These are phyloP conservation scores for Papiliotrema fonsecae DNA, from an alignment of 1,284 basidiomycete species.

Conservation along the genomic window DNA sequence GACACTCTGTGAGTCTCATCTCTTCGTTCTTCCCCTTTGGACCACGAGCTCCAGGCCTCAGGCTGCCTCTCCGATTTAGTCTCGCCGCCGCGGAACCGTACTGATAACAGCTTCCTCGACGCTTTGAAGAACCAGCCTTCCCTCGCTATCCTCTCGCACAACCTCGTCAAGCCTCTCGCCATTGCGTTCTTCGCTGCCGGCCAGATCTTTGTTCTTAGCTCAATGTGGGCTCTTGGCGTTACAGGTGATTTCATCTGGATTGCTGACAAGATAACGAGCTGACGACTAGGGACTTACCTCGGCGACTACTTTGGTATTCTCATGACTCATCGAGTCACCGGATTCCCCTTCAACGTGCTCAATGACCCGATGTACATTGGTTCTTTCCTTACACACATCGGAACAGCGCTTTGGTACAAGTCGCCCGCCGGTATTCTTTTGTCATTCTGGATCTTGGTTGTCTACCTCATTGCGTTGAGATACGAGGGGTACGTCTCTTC, in stretches of 20 bases:
- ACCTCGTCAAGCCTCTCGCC: slow-evolving; percentile 59
- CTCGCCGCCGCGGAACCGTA: not conserved
- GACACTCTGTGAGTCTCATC: slow-evolving; percentile 82
- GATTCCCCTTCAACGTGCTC: slow-evolving; percentile 94
- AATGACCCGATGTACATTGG: slow-evolving; percentile 95
- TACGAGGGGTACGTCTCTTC: slow-evolving; percentile 70
- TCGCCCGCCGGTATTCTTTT: slow-evolving; percentile 72
- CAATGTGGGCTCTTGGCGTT: slow-evolving; percentile 85
- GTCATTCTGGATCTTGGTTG: slow-evolving; percentile 69
- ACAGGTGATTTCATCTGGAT: slow-evolving; percentile 58
- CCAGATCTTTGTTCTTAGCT: slow-evolving; percentile 76
- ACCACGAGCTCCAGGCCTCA: not conserved
- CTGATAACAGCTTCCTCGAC: slow-evolving; percentile 30
- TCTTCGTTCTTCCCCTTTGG: too few species aligned
- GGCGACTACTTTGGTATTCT: slow-evolving; percentile 99
- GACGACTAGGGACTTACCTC: slow-evolving; percentile 63
- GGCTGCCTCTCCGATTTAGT: slow-evolving; percentile 1
- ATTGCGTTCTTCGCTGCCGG: slow-evolving; percentile 63
- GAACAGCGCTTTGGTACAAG: slow-evolving; percentile 79
- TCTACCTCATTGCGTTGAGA: slow-evolving; percentile 74
- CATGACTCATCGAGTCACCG: slow-evolving; percentile 70
- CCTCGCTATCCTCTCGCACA: slow-evolving; percentile 53
- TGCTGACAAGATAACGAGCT: not conserved
- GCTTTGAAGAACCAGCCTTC: slow-evolving; percentile 39
- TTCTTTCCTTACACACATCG: slow-evolving; percentile 79